A percentile compares a stretch with the other conserved stretches of the same genome.
Evolutionary conservation across 108 stramenopile genomes (phyloP).

Genomic region (Conticribra guillardii): DNA sequence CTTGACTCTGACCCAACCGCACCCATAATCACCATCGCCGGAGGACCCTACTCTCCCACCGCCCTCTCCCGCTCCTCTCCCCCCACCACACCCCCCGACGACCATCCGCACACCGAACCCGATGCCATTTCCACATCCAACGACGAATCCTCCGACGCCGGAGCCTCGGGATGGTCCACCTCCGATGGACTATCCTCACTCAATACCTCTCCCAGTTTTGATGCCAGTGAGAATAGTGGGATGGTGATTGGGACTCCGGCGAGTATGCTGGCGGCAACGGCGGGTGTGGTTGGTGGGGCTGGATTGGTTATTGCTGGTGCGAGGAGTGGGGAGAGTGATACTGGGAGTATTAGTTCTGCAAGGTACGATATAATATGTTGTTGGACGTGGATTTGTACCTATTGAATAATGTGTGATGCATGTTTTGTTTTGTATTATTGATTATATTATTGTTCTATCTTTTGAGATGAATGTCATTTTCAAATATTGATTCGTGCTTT

Average conservation of each 20-base stretch:
- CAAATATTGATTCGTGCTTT: background rate
- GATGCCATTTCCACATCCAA: background rate
- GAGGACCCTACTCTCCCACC: conserved; percentile 16
- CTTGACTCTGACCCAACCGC: no score
- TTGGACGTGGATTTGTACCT: no score
- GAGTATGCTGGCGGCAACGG: conserved; percentile 20
- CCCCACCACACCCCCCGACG: background rate
- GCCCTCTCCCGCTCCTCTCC: background rate
- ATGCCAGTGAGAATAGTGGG: conserved; percentile 23
- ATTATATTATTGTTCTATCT: no score
- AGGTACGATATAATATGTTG: no score
- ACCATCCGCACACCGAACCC: background rate
- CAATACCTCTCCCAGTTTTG: conserved; percentile 34
- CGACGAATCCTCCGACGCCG: conserved; percentile 36
- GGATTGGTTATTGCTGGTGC: background rate
- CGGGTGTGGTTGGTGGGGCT: conserved; percentile 5
- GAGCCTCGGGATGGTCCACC: conserved; percentile 45
- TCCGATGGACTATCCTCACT: conserved; percentile 34
- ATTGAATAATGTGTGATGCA: no score
- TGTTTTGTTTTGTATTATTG: background rate
- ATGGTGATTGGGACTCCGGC: conserved; percentile 8
- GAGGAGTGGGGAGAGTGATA: background rate
- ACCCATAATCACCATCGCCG: no score
- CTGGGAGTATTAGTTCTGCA: background rate
- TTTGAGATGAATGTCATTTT: no score